phyloP scores from a whole-genome alignment of 331 rosid species.

The Telfairia occidentalis region DNA sequence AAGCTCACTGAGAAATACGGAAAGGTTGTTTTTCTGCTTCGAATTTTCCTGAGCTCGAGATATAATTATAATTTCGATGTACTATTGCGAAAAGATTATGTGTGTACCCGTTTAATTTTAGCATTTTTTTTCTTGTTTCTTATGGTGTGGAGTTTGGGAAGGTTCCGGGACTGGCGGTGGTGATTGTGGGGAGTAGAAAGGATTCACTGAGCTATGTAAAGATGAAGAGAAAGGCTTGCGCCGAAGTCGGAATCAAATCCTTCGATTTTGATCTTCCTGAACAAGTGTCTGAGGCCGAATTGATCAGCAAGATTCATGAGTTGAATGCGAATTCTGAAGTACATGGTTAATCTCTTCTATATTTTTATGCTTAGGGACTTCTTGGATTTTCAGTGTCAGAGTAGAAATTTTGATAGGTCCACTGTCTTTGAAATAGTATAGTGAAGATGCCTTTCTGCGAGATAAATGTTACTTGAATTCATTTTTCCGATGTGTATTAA shows the following conservation, averaged over 20 bases:
- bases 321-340: conserved; percentile 60
- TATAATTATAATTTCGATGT: background rate
- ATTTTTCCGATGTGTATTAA: background rate
- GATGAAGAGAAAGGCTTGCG: conserved; percentile 85
- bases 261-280: conserved; percentile 72
- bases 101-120: background rate
- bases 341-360: conserved; percentile 35
- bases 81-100: background rate
- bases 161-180: conserved; percentile 92
- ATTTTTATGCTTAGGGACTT: background rate
- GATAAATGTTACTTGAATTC: background rate
- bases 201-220: conserved; percentile 73
- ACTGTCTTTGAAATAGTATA: background rate
- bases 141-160: conserved; percentile 8
- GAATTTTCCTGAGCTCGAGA: background rate
- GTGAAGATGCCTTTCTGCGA: background rate
- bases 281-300: conserved; percentile 44
- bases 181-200: conserved; percentile 76
- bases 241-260: conserved; percentile 70
- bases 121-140: background rate
- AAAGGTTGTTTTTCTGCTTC: conserved; percentile 38
- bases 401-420: background rate
- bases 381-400: background rate
- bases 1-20: conserved; percentile 52
- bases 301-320: conserved; percentile 45